phyloP scores from a whole-genome alignment of 176 grass and related monocot genomes.

The Sorghum bicolor region DNA sequence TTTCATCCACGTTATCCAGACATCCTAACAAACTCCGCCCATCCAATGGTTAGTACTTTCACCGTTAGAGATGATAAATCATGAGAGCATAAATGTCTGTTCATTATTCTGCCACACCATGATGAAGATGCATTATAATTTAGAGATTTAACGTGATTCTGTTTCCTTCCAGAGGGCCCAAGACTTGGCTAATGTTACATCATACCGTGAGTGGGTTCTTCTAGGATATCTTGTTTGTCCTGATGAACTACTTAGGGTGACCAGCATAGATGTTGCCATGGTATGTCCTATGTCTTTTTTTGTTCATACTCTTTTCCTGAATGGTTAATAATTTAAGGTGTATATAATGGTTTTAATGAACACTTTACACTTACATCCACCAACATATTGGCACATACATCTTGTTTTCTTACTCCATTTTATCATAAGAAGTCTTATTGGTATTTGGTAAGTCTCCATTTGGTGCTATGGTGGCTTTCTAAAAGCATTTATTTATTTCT shows the following conservation, averaged over 20 bases:
- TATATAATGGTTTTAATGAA: not conserved
- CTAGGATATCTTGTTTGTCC: conserved; percentile 97
- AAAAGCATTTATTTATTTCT: not conserved
- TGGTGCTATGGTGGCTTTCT: not conserved
- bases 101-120: conserved; percentile 19
- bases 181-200: conserved; percentile 99
- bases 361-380: not conserved
- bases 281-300: conserved; percentile 36
- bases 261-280: conserved; percentile 97
- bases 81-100: not conserved
- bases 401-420: conserved; percentile 18
- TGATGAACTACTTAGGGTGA: conserved; percentile 96
- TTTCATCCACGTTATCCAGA: conserved; percentile 99
- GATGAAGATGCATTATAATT: conserved; percentile 10
- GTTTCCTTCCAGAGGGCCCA: conserved; percentile 85
- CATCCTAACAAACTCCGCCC: conserved; percentile 97
- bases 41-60: conserved; percentile 79
- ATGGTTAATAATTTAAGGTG: not conserved
- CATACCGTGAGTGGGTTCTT: conserved; percentile 92
- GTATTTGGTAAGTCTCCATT: not conserved
- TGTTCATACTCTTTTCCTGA: not conserved
- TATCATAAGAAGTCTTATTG: conserved; percentile 17
- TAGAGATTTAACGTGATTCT: conserved; percentile 18
- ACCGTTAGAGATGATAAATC: conserved; percentile 11
- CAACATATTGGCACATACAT: not conserved